Evolutionary conservation across 192 early-diverging fungal genomes (phyloP).

Genomic region (Dissophora ornata): DNA sequence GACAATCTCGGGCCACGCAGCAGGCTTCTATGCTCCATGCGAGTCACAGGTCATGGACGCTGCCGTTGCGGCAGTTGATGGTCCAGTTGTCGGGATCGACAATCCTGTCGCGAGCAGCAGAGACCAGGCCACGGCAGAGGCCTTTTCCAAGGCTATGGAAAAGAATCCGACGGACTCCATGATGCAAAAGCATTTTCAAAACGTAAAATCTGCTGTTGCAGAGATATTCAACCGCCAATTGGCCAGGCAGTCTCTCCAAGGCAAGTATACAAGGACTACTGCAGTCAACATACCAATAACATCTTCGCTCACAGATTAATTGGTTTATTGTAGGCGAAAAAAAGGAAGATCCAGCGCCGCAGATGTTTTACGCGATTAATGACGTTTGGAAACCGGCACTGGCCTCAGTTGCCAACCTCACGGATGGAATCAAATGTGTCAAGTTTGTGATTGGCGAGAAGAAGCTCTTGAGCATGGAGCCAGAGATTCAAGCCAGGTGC

Average conservation of each 20-base stretch:
- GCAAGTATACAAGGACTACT: background rate
- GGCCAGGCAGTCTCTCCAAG: background rate
- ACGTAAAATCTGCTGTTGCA: conserved; percentile 11
- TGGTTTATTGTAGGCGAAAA: too few relatives aligned
- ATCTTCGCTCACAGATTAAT: too few relatives aligned
- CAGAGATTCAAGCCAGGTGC: conserved; percentile 8
- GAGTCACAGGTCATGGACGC: conserved; percentile 18
- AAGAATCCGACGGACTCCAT: conserved; percentile 1
- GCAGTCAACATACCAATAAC: too few relatives aligned
- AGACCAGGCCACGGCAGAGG: conserved; percentile 15
- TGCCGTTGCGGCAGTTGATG: background rate
- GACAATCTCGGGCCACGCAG: conserved; percentile 19
- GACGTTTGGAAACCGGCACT: conserved; percentile 26
- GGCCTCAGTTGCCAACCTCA: background rate
- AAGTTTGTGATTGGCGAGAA: conserved; percentile 43
- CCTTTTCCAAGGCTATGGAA: conserved; percentile 1
- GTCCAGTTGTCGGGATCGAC: background rate
- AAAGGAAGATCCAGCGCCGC: background rate
- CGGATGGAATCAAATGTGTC: conserved; percentile 4
- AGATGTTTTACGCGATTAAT: conserved; percentile 26
- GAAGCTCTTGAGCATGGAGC: conserved; percentile 8
- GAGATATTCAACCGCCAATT: conserved; percentile 6
- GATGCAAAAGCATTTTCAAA: conserved; percentile 11
- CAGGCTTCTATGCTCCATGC: conserved; percentile 1
- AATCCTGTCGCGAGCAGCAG: background rate